Evolutionary conservation across 2,329 filamentous ascomycete genomes (phyloP).

Genomic region (Botrytis pseudocinerea): DNA sequence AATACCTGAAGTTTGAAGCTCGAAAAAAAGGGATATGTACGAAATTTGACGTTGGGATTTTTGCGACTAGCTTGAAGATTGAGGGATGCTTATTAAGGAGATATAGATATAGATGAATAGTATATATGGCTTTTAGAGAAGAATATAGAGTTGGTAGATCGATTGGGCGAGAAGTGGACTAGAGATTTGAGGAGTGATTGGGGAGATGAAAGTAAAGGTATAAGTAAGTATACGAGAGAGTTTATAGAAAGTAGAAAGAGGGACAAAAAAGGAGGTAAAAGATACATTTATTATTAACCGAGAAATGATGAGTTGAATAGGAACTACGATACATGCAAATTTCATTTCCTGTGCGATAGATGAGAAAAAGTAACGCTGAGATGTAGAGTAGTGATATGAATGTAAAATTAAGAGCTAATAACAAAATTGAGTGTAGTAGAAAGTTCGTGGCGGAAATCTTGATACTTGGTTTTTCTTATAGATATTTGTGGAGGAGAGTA

Average conservation of each 20-base stretch:
- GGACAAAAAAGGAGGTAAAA: background rate
- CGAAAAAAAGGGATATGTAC: background rate
- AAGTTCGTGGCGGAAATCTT: background rate
- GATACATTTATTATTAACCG: background rate
- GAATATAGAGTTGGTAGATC: rapidly evolving
- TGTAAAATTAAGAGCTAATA: rapidly evolving
- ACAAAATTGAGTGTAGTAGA: rapidly evolving
- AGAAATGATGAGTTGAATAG: background rate
- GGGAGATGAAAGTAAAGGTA: background rate
- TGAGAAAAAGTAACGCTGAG: no score
- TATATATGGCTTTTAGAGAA: background rate
- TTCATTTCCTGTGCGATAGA: background rate
- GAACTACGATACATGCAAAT: background rate
- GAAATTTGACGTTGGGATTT: background rate
- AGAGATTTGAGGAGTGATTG: background rate
- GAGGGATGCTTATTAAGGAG: no score
- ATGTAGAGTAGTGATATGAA: background rate
- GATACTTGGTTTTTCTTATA: background rate
- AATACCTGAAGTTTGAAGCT: background rate
- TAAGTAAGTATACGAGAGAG: background rate
- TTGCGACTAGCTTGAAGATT: background rate
- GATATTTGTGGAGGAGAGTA: no score
- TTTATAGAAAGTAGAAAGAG: rapidly evolving
- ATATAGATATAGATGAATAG: background rate
- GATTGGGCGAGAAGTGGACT: background rate